Base-by-base conservation (phyloP, 345 rosid genomes). In the Jatropha curcas region DNA sequence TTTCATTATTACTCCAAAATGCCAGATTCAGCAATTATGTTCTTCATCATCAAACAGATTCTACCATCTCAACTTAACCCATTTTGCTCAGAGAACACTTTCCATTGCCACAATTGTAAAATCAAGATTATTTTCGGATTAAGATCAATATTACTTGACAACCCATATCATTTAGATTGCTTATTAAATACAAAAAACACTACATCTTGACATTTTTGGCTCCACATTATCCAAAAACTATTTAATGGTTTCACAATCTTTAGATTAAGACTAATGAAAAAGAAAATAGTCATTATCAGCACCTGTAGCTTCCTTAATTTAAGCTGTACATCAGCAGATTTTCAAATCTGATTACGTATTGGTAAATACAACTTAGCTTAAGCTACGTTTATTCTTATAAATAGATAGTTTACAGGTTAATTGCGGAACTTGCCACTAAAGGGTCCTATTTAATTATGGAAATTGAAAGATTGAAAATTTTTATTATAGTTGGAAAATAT, bases 271-370 rank as follows among this genome's bases (percentile, higher is more conserved):
- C 35, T 46, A 35, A 3, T 35, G n/a, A 35, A 17, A 3, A 22
- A 52, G n/a, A n/a, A n/a, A n/a, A n/a, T n/a, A n/a, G 83, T 65
- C 76, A 73, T 76, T 73, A 68, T 72, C 72, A 68, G 7, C 17
- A 14, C 56, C 25, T 25, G 14, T 50, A 13, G 5, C 35, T 25
- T 48, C 50, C 46, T 51, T 53, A 35, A 34, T 25, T 56, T n/a
- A 31, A n/a, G n/a, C n/a, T n/a, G 31, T 37, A n/a, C 24, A 60
- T 58, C 60, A 35, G 25, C 7, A 43, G 58, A 33, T 71, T 28
- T 12, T 57, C 67, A 63, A 61, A 71, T 67, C 46, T 35, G 41
- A 16, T 60, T 33, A 27, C 4, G 13, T 13, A 46, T 16, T 46
- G 3, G 3, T 12, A 34, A 1, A 35, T 60, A 51, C 1, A 53